These are phyloP conservation scores for Globisporangium recalcitrans DNA, from an alignment of 352 stramenopile species.

Conservation along the genomic window DNA sequence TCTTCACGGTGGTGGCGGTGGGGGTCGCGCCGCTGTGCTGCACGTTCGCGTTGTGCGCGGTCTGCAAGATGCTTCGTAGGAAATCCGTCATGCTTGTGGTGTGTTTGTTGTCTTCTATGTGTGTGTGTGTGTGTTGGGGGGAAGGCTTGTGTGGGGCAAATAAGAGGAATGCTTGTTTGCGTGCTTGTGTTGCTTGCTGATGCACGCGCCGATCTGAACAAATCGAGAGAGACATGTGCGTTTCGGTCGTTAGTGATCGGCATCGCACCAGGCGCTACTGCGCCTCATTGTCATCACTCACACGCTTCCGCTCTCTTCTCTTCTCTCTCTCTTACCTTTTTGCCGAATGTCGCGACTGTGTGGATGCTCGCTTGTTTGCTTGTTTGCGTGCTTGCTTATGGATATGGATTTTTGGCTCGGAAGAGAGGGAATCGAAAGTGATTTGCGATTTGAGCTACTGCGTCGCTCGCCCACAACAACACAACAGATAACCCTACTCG, in stretches of 20 bases:
- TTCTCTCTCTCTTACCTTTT: background rate
- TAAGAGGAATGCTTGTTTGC: background rate
- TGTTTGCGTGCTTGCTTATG: background rate
- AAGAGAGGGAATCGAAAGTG: constrained; percentile 2
- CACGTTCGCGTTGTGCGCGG: constrained; percentile 28
- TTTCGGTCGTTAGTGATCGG: background rate
- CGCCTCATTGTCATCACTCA: background rate
- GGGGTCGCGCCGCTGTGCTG: constrained; percentile 3
- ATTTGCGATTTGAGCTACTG: constrained; percentile 11
- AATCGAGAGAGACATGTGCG: background rate
- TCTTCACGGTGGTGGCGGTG: constrained; percentile 20
- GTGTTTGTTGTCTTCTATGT: background rate
- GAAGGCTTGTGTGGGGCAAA: background rate
- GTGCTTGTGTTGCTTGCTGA: background rate
- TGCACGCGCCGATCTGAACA: background rate
- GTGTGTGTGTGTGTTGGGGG: constrained; percentile 11
- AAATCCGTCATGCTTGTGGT: constrained; percentile 63
- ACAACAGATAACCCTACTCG: constrained; percentile 1
- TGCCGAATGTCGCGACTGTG: constrained; percentile 2
- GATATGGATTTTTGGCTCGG: constrained; percentile 9
- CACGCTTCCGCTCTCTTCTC: background rate
- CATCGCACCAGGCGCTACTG: background rate
- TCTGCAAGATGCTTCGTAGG: constrained; percentile 68
- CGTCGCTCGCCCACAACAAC: constrained; percentile 9
- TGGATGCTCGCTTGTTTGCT: background rate